Evolutionary conservation across 495 filamentous ascomycete species (phyloP).

Genomic region (Daldinia bambusicola): DNA sequence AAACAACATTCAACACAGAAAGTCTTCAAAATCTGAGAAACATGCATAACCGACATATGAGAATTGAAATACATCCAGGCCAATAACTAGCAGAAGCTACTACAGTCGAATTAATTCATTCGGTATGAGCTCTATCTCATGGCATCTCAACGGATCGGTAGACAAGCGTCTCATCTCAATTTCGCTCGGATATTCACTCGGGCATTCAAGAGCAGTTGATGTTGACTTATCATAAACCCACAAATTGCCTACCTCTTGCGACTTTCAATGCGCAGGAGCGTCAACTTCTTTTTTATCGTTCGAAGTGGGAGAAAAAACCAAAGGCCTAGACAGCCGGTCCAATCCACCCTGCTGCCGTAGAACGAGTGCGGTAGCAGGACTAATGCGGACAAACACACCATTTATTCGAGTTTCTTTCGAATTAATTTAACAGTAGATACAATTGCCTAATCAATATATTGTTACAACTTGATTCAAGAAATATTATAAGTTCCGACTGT

Average conservation of each 20-base stretch:
- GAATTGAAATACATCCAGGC: neutral
- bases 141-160: neutral
- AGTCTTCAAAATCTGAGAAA: neutral
- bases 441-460: neutral
- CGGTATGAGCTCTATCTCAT: slow-evolving; percentile 1
- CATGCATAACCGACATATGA: neutral
- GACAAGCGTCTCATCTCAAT: slow-evolving; percentile 28
- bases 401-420: neutral
- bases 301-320: slow-evolving; percentile 65
- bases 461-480: neutral
- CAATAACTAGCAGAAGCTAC: neutral
- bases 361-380: slow-evolving; percentile 64
- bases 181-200: neutral
- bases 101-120: slow-evolving; percentile 2
- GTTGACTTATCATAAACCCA: slow-evolving; percentile 49
- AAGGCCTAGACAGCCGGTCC: slow-evolving; percentile 71
- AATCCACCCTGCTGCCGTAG: slow-evolving; percentile 68
- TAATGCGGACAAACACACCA: slow-evolving; percentile 66
- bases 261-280: slow-evolving; percentile 61
- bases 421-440: slow-evolving; percentile 4
- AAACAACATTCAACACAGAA: slow-evolving; percentile 16
- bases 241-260: slow-evolving; percentile 67
- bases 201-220: slow-evolving; percentile 10
- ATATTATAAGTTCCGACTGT: neutral
- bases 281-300: slow-evolving; percentile 66